Percentiles rank a stretch among this genome's conserved stretches.
phyloP scores from a whole-genome alignment of 2,329 filamentous ascomycete genomes.

The Pleomassaria siparia region DNA sequence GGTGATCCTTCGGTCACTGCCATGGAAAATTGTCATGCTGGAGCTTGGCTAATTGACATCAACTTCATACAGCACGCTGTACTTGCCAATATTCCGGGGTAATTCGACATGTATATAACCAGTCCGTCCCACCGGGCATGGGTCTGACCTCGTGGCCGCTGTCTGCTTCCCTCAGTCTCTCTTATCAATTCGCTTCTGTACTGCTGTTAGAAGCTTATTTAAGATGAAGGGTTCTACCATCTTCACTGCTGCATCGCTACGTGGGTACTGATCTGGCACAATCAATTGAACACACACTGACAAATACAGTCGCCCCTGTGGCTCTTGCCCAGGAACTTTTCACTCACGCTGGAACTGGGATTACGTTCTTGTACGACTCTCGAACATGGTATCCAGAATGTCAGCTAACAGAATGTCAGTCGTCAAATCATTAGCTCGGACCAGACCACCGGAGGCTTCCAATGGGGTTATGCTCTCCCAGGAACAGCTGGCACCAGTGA shows the following conservation, averaged over 20 bases:
- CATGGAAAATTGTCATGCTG: conserved; percentile 19
- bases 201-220: conserved; percentile 20
- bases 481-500: conserved; percentile 22
- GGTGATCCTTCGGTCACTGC: conserved; percentile 20
- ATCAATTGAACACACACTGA: conserved; percentile 15
- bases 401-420: conserved; percentile 8
- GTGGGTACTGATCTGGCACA: conserved; percentile 17
- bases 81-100: conserved; percentile 21
- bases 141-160: conserved; percentile 23
- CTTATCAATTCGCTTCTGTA: conserved; percentile 14
- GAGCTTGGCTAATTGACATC: conserved; percentile 23
- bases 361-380: conserved; percentile 29
- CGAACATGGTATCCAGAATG: neutral
- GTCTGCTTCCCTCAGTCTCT: conserved; percentile 22
- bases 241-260: conserved; percentile 39
- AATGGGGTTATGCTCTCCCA: conserved; percentile 41
- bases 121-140: conserved; percentile 19
- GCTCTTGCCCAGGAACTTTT: conserved; percentile 35
- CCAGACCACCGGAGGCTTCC: conserved; percentile 36
- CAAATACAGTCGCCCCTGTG: conserved; percentile 21
- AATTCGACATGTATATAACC: conserved; percentile 34
- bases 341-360: conserved; percentile 34
- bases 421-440: conserved; percentile 24
- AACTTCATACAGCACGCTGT: conserved; percentile 14
- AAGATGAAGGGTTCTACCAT: conserved; percentile 40